Evolutionary conservation across 805 yeast genomes (phyloP).

Genomic region (Lipomyces sp.): DNA sequence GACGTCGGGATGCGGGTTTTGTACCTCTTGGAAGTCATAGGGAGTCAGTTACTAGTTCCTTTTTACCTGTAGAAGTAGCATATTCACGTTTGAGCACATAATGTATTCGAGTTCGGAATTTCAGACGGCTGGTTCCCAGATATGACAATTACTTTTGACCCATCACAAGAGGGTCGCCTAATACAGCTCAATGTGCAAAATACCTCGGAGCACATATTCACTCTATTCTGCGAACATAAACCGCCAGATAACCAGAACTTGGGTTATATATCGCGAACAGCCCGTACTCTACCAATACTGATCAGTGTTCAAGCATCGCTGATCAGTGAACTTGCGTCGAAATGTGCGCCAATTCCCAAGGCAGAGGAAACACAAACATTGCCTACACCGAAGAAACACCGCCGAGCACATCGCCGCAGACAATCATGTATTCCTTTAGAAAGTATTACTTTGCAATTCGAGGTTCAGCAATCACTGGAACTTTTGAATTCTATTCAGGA

Average conservation of each 20-base stretch:
- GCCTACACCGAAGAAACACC: background rate
- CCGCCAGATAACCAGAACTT: conserved; percentile 20
- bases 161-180: conserved; percentile 1
- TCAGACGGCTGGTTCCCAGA: background rate
- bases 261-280: conserved; percentile 29
- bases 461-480: conserved; percentile 47
- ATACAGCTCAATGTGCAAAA: conserved; percentile 5
- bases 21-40: too few relatives aligned
- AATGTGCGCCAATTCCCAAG: background rate
- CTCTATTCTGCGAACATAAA: conserved; percentile 13
- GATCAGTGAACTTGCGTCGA: background rate
- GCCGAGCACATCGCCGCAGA: background rate
- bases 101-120: background rate
- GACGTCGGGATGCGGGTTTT: too few relatives aligned
- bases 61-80: too few relatives aligned
- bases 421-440: background rate
- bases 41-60: too few relatives aligned
- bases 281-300: conserved; percentile 10
- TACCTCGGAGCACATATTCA: conserved; percentile 26
- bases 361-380: background rate
- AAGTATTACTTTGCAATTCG: conserved; percentile 28
- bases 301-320: background rate
- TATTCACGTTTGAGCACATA: background rate
- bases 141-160: background rate
- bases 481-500: conserved; percentile 46